Evolutionary conservation across 129 eudicot species (phyloP).

Genomic region (Helianthus tuberosus): DNA sequence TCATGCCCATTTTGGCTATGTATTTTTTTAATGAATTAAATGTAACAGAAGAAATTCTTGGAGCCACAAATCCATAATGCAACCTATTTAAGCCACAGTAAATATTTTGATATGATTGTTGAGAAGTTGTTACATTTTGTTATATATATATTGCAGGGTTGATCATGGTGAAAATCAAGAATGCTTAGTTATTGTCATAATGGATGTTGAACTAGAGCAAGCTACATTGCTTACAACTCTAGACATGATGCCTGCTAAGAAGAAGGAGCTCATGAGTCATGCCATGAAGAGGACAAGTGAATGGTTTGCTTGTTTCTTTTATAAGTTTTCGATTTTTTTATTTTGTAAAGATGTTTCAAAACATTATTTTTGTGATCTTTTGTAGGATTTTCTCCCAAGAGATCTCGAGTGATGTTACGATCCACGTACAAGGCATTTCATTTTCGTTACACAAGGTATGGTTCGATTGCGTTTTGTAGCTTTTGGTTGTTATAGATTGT

Average conservation of each 20-base stretch:
- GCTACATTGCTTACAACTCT: slow-evolving; percentile 30
- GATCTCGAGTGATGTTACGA: slow-evolving; percentile 71
- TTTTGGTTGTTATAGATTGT: background rate
- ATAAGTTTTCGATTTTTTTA: background rate
- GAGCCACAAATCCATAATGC: background rate
- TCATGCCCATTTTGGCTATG: slow-evolving; percentile 11
- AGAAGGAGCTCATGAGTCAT: slow-evolving; percentile 62
- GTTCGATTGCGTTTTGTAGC: background rate
- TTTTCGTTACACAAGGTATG: slow-evolving; percentile 90
- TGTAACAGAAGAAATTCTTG: slow-evolving; percentile 11
- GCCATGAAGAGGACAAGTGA: slow-evolving; percentile 89
- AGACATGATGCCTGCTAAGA: slow-evolving; percentile 53
- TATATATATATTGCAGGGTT: slow-evolving; percentile 24
- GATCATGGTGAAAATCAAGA: slow-evolving; percentile 29
- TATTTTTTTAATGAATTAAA: slow-evolving; percentile 9
- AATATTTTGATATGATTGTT: slow-evolving; percentile 8
- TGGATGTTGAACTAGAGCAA: slow-evolving; percentile 45
- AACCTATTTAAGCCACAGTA: slow-evolving; percentile 11
- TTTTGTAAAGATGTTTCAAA: slow-evolving; percentile 9
- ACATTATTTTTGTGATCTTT: slow-evolving; percentile 2
- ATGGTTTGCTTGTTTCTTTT: slow-evolving; percentile 54
- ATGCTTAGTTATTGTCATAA: slow-evolving; percentile 41
- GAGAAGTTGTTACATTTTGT: background rate
- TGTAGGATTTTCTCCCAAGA: slow-evolving; percentile 89
- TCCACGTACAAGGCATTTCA: slow-evolving; percentile 60